Evolutionary conservation across 495 filamentous ascomycete species (phyloP).

Genomic region (Physcia stellaris): DNA sequence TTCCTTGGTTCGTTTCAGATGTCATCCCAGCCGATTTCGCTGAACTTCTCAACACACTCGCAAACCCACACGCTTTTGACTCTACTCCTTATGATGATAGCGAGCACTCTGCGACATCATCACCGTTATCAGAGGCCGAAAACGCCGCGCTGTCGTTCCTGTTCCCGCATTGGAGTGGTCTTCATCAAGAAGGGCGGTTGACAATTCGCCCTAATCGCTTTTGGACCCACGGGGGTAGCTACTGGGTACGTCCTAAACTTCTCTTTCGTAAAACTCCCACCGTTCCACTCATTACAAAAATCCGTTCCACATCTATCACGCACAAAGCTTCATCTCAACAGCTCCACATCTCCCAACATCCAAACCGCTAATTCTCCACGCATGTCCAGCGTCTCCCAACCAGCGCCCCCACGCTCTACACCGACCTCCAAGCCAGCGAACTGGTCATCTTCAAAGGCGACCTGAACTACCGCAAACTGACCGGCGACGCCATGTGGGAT

Average conservation of each 20-base stretch:
- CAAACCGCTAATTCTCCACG: no score
- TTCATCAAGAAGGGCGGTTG: slow-evolving; percentile 72
- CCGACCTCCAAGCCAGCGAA: slow-evolving; percentile 72
- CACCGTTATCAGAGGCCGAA: slow-evolving; percentile 52
- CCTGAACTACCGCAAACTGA: slow-evolving; percentile 86
- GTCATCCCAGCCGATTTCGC: slow-evolving; percentile 76
- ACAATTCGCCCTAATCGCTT: slow-evolving; percentile 71
- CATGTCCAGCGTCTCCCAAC: slow-evolving; percentile 63
- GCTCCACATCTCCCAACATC: no score
- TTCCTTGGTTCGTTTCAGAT: slow-evolving; percentile 97
- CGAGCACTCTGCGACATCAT: slow-evolving; percentile 34
- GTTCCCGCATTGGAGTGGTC: slow-evolving; percentile 63
- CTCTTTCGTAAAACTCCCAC: no score
- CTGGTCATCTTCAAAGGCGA: slow-evolving; percentile 97
- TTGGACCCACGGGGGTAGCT: slow-evolving; percentile 78
- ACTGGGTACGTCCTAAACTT: no score
- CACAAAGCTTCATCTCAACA: no score
- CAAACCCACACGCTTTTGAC: slow-evolving; percentile 63
- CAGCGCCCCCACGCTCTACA: slow-evolving; percentile 46
- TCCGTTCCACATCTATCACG: no score
- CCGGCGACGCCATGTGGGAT: slow-evolving; percentile 78
- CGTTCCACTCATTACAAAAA: no score
- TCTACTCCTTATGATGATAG: slow-evolving; percentile 55
- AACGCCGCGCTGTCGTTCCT: slow-evolving; percentile 54
- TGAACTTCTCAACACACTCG: slow-evolving; percentile 62